These are phyloP conservation scores for Kockovaella imperatae DNA, from an alignment of 768 basidiomycete species.

Conservation along the genomic window DNA sequence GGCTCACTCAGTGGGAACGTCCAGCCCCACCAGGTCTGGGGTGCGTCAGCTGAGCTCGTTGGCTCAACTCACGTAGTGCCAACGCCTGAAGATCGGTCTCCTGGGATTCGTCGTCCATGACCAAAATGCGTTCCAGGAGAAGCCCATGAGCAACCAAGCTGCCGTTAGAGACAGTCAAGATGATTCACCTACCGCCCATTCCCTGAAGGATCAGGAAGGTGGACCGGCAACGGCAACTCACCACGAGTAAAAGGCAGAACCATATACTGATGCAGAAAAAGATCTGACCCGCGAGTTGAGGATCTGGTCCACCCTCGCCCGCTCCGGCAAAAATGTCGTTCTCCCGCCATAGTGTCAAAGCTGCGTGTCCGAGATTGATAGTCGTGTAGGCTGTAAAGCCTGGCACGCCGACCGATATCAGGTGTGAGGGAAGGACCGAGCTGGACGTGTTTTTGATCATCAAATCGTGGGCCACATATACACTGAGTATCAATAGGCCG, in stretches of 20 bases:
- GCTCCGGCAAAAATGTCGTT: slow-evolving; percentile 1
- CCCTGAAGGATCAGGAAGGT: neutral
- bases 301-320: neutral
- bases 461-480: slow-evolving; percentile 13
- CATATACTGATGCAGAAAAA: slow-evolving; percentile 6
- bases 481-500: slow-evolving; percentile 6
- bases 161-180: neutral
- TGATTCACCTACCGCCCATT: slow-evolving; percentile 1
- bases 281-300: neutral
- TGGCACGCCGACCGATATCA: slow-evolving; percentile 11
- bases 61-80: slow-evolving; percentile 4
- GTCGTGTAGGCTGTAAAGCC: slow-evolving; percentile 11
- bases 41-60: neutral
- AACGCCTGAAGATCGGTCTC: slow-evolving; percentile 1
- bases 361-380: slow-evolving; percentile 7
- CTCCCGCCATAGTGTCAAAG: neutral
- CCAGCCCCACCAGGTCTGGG: slow-evolving; percentile 12
- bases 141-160: slow-evolving; percentile 10
- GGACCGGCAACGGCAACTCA: neutral
- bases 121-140: neutral
- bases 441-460: no score
- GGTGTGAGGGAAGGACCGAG: slow-evolving; percentile 6
- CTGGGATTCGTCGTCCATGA: neutral
- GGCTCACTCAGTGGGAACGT: slow-evolving; percentile 6
- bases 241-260: slow-evolving; percentile 5